Evolutionary conservation across 2,329 filamentous ascomycete species (phyloP).

Genomic region (Alternaria sp.): DNA sequence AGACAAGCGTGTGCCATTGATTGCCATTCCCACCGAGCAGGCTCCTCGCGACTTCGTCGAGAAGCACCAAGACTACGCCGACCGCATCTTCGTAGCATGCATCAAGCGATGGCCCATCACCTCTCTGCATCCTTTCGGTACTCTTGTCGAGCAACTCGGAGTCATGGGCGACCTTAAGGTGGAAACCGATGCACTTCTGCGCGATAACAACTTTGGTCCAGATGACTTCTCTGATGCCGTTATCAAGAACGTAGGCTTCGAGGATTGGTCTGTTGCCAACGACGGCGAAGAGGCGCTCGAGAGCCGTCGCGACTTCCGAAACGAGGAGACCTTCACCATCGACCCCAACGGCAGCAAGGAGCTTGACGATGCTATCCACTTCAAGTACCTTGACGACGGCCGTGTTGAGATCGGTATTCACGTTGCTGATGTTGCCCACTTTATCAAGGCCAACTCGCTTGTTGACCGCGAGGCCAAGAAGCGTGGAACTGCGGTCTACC

Average conservation of each 20-base stretch:
- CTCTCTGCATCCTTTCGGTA: conserved; percentile 98
- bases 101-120: conserved; percentile 99
- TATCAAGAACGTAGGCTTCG: conserved; percentile 87
- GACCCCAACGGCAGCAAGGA: conserved; percentile 89
- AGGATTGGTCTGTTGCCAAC: conserved; percentile 87
- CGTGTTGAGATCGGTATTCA: conserved; percentile 95
- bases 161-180: conserved; percentile 98
- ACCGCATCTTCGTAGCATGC: conserved; percentile 97
- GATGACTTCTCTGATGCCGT: conserved; percentile 99
- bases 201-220: conserved; percentile 98
- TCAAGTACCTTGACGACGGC: conserved; percentile 83
- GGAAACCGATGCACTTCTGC: conserved; percentile 94
- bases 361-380: conserved; percentile 90
- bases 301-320: conserved; percentile 87
- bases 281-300: conserved; percentile 80
- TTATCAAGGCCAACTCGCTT: conserved; percentile 94
- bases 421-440: conserved; percentile 93
- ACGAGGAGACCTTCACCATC: conserved; percentile 89
- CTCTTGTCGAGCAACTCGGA: conserved; percentile 94
- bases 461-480: conserved; percentile 98
- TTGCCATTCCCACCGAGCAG: conserved; percentile 98
- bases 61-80: conserved; percentile 96
- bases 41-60: conserved; percentile 97
- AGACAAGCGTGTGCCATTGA: conserved; percentile 96
- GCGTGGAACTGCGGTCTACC: conserved; percentile 92